Conservation (phyloP, 116 monocot species). For the Cymodocea nodosa region DNA sequence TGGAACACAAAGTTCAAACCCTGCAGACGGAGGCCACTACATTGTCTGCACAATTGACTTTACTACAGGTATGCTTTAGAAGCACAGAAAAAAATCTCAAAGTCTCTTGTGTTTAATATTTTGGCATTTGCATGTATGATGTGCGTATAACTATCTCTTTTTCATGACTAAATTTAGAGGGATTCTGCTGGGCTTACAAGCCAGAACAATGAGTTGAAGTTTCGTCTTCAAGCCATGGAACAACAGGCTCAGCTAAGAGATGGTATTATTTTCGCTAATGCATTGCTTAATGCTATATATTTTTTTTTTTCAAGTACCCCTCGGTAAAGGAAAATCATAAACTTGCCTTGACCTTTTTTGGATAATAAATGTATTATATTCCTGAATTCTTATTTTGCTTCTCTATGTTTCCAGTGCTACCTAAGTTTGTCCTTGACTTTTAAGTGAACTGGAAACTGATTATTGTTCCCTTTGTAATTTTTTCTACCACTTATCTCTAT, state of each 20-base stretch:
- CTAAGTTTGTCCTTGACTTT: too few relatives aligned
- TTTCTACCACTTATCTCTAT: too few relatives aligned
- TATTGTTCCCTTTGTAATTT: too few relatives aligned
- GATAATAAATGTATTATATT: too few relatives aligned
- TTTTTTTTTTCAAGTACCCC: too few relatives aligned
- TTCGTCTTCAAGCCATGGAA: constrained; percentile 74
- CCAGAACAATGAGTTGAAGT: constrained; percentile 67
- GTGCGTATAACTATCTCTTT: neutral
- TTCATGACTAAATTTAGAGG: constrained; percentile 18
- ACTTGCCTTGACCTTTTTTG: too few relatives aligned
- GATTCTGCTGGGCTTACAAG: constrained; percentile 48
- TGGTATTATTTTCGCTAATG: constrained; percentile 20
- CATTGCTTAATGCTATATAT: too few relatives aligned
- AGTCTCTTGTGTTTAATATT: neutral
- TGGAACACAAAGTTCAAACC: constrained; percentile 59
- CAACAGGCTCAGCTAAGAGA: constrained; percentile 76
- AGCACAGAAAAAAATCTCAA: neutral
- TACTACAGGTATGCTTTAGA: constrained; percentile 37
- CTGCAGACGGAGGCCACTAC: constrained; percentile 69
- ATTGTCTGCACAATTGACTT: constrained; percentile 68
- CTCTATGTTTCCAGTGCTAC: too few relatives aligned
- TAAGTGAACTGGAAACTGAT: too few relatives aligned
- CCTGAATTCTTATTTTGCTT: too few relatives aligned
- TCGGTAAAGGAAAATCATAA: too few relatives aligned
- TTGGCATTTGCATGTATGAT: neutral